A percentile compares a stretch with the other conserved stretches of the same genome.
phyloP scores from a whole-genome alignment of 2,329 filamentous ascomycete genomes.

The Pseudogymnoascus sp. region DNA sequence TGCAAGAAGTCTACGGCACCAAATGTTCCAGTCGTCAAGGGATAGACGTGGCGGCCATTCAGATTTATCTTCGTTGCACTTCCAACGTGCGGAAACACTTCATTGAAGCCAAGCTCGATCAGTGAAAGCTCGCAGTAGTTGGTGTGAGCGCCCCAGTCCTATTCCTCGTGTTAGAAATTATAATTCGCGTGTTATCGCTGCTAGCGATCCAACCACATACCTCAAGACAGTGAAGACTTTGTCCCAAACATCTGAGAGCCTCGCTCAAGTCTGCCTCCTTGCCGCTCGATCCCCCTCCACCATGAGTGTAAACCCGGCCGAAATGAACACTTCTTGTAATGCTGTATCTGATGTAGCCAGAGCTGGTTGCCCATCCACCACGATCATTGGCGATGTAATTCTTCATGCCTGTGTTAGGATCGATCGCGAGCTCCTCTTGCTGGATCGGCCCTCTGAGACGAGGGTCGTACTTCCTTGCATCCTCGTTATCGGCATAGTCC shows the following conservation, averaged over 20 bases:
- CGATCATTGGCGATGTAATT: conserved; percentile 95
- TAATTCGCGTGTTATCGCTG: background rate
- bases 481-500: conserved; percentile 76
- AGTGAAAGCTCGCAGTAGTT: conserved; percentile 77
- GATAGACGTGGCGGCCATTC: conserved; percentile 60
- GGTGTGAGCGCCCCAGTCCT: background rate
- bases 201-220: conserved; percentile 30
- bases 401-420: conserved; percentile 84
- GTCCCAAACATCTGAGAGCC: conserved; percentile 67
- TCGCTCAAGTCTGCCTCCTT: conserved; percentile 74
- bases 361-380: conserved; percentile 81
- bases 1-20: conserved; percentile 80
- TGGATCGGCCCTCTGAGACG: conserved; percentile 75
- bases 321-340: conserved; percentile 69
- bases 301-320: conserved; percentile 65
- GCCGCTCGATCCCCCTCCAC: conserved; percentile 49
- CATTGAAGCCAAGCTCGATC: conserved; percentile 60
- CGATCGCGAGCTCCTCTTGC: conserved; percentile 64
- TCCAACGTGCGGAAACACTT: conserved; percentile 72
- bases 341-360: conserved; percentile 74
- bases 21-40: conserved; percentile 68
- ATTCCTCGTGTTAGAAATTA: background rate
- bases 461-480: conserved; percentile 74
- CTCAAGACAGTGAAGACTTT: conserved; percentile 70
- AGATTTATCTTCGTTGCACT: conserved; percentile 56